These are phyloP conservation scores for Grosmannia penicillata DNA, from an alignment of 2,329 filamentous ascomycete genomes.

Conservation along the genomic window DNA sequence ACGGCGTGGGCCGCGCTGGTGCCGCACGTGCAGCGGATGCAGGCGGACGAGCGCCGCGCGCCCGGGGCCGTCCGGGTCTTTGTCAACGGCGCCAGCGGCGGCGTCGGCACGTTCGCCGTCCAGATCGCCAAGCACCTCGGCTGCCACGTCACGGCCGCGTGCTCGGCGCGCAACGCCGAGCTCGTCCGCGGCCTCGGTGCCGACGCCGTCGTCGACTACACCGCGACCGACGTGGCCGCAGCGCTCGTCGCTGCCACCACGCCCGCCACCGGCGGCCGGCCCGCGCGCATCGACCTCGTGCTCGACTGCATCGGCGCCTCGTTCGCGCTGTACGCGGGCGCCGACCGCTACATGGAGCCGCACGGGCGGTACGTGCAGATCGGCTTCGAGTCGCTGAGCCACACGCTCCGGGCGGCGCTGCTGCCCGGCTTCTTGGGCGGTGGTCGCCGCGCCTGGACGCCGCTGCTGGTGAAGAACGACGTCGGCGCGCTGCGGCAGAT, in stretches of 20 bases:
- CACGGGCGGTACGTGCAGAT: constrained; percentile 13
- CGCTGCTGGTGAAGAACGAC: constrained; percentile 7
- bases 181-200: constrained; percentile 21
- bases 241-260: constrained; percentile 4
- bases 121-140: constrained; percentile 21
- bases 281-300: constrained; percentile 12
- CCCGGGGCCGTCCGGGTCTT: constrained; percentile 11
- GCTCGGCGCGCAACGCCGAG: constrained; percentile 19
- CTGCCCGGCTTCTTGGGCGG: constrained; percentile 11
- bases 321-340: constrained; percentile 11
- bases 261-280: constrained; percentile 2
- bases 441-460: constrained; percentile 4
- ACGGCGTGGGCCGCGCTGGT: constrained; percentile 13
- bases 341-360: constrained; percentile 9
- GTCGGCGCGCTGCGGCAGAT: constrained; percentile 6
- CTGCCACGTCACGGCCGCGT: constrained; percentile 19
- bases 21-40: constrained; percentile 4
- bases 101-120: constrained; percentile 20
- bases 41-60: neutral
- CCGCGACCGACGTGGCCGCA: constrained; percentile 6
- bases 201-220: constrained; percentile 22
- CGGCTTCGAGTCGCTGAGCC: neutral
- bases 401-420: constrained; percentile 3
- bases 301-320: constrained; percentile 14
- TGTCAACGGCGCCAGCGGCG: constrained; percentile 22